Evolutionary conservation across 2,329 filamentous ascomycete genomes (phyloP).

Genomic region (Aspergillus fumigatiaffinis): DNA sequence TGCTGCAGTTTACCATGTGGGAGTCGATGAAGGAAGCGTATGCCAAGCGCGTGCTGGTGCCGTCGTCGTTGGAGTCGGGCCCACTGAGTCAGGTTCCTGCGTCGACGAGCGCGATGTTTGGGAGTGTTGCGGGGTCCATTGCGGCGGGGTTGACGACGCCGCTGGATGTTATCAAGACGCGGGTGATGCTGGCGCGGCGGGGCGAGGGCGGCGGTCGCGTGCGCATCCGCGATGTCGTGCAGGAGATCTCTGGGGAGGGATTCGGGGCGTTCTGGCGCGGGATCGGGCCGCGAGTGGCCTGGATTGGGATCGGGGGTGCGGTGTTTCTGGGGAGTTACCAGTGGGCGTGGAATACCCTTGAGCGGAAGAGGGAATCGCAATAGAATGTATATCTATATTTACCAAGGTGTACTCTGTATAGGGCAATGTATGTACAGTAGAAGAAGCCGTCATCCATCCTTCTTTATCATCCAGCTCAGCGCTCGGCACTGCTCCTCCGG

Average conservation of each 20-base stretch:
- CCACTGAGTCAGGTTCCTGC: slow-evolving; percentile 55
- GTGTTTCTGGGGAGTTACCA: slow-evolving; percentile 95
- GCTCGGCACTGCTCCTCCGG: slow-evolving; percentile 47
- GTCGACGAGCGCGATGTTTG: slow-evolving; percentile 77
- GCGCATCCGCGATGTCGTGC: slow-evolving; percentile 51
- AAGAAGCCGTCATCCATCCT: neutral
- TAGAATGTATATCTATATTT: slow-evolving; percentile 1
- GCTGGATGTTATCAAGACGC: slow-evolving; percentile 92
- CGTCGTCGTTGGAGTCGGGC: neutral
- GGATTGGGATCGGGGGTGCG: slow-evolving; percentile 92
- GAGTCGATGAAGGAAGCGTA: slow-evolving; percentile 72
- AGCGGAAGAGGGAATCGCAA: slow-evolving; percentile 32
- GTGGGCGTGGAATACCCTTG: slow-evolving; percentile 73
- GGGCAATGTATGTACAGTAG: neutral
- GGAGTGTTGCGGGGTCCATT: slow-evolving; percentile 75
- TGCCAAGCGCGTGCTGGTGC: slow-evolving; percentile 28
- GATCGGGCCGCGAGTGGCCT: slow-evolving; percentile 76
- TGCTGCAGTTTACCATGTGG: slow-evolving; percentile 97
- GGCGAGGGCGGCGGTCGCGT: slow-evolving; percentile 42
- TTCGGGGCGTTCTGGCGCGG: slow-evolving; percentile 45
- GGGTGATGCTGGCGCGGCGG: slow-evolving; percentile 83
- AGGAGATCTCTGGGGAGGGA: slow-evolving; percentile 56
- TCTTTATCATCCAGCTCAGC: slow-evolving; percentile 37
- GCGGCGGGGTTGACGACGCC: slow-evolving; percentile 89
- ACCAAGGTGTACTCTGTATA: neutral